phyloP scores from a whole-genome alignment of 441 rosid species.

The Erodium moschatum region DNA sequence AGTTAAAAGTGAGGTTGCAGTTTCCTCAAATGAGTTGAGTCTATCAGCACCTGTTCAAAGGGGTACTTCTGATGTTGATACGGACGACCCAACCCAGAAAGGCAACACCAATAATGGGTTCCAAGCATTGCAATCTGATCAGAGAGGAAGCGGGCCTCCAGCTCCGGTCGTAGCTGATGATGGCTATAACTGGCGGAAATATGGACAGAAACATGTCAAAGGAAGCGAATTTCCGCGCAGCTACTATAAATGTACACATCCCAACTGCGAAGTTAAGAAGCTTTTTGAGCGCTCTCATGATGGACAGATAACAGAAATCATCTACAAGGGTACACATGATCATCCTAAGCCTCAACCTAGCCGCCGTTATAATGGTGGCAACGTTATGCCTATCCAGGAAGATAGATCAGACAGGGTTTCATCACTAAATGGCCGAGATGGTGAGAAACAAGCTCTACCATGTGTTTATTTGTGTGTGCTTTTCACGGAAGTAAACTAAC shows the following conservation, averaged over 20 bases:
- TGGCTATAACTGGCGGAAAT: constrained; percentile 95
- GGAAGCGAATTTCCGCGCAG: constrained; percentile 96
- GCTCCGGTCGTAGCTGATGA: constrained; percentile 50
- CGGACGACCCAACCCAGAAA: constrained; percentile 45
- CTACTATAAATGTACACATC: constrained; percentile 97
- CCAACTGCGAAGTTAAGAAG: constrained; percentile 91
- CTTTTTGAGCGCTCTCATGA: constrained; percentile 86
- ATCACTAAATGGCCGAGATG: constrained; percentile 45
- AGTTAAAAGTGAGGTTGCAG: constrained; percentile 45
- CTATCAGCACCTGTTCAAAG: constrained; percentile 37
- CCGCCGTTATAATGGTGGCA: constrained; percentile 57
- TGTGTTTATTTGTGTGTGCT: neutral
- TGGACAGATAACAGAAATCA: constrained; percentile 77
- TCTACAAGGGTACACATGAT: constrained; percentile 88
- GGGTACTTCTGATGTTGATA: constrained; percentile 34
- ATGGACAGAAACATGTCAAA: constrained; percentile 92
- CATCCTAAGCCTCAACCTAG: constrained; percentile 93
- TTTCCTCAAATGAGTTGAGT: constrained; percentile 54
- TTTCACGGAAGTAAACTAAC: constrained; percentile 13
- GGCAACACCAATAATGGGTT: constrained; percentile 28
- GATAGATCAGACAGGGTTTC: constrained; percentile 51
- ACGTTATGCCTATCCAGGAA: constrained; percentile 51
- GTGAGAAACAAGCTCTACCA: constrained; percentile 30
- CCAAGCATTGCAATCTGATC: no score
- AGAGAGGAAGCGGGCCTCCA: constrained; percentile 19